Evolutionary conservation across 1,284 basidiomycete genomes (phyloP).

Genomic region (Ustilago bromivora): DNA sequence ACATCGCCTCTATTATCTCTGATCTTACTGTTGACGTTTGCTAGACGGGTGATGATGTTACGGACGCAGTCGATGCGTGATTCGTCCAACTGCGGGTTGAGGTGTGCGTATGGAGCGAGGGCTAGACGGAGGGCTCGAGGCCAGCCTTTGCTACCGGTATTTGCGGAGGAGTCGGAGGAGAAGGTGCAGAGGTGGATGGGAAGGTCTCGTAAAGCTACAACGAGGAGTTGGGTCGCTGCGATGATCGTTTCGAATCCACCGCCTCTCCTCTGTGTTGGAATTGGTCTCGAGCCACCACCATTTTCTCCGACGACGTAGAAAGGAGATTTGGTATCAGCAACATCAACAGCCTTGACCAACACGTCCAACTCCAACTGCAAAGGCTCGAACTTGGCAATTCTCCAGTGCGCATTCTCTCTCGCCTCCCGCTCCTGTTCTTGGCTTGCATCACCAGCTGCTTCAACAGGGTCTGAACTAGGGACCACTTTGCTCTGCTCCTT

Average conservation of each 20-base stretch:
- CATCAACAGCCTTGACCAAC: conserved; percentile 24
- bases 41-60: conserved; percentile 8
- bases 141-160: not conserved
- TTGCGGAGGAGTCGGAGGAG: not conserved
- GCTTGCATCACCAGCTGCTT: conserved; percentile 1
- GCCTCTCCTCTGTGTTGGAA: not conserved
- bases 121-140: conserved; percentile 14
- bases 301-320: conserved; percentile 20
- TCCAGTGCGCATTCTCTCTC: conserved; percentile 8
- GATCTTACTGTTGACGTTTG: conserved; percentile 21
- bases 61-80: conserved; percentile 7
- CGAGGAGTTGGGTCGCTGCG: conserved; percentile 21
- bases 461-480: conserved; percentile 4
- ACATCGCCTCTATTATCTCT: conserved; percentile 29
- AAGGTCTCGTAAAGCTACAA: conserved; percentile 15
- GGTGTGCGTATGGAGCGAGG: conserved; percentile 6
- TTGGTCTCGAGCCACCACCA: not conserved
- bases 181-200: conserved; percentile 32
- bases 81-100: conserved; percentile 9
- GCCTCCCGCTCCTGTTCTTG: not conserved
- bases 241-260: conserved; percentile 18
- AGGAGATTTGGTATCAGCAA: conserved; percentile 16
- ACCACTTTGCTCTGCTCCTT: not conserved
- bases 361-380: conserved; percentile 23
- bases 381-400: conserved; percentile 8